phyloP scores from a whole-genome alignment of 805 yeast genomes.

The Wickerhamiella azyma region DNA sequence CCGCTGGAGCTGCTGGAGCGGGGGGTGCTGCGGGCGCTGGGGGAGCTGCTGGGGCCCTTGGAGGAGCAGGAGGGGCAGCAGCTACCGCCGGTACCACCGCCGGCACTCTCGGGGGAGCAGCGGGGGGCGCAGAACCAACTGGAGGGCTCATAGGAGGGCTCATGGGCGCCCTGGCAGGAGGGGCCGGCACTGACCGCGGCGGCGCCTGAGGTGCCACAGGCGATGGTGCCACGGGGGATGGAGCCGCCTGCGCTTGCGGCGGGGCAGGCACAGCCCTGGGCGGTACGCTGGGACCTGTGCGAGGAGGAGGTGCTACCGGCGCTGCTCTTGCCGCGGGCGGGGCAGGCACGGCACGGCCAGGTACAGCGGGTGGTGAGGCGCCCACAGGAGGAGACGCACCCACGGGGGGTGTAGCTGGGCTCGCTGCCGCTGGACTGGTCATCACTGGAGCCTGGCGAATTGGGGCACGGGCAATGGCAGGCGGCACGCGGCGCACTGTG shows the following conservation, averaged over 20 bases:
- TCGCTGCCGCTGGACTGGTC: neutral
- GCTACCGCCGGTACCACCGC: constrained; percentile 11
- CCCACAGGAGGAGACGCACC: neutral
- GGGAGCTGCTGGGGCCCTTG: constrained; percentile 15
- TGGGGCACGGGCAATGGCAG: neutral
- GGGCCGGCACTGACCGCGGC: neutral
- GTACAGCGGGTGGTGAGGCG: neutral
- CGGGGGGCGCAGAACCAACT: neutral
- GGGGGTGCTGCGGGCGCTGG: constrained; percentile 19
- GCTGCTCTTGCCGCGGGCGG: neutral
- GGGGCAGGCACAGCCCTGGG: neutral
- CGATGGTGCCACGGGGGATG: neutral
- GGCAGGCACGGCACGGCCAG: neutral
- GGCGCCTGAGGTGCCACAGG: neutral
- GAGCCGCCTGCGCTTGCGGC: neutral
- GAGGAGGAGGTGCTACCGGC: neutral
- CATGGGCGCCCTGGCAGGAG: neutral
- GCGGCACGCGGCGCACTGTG: neutral
- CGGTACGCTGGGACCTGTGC: neutral
- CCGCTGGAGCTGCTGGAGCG: constrained; percentile 22
- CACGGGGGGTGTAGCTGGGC: neutral
- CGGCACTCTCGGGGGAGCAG: constrained; percentile 7
- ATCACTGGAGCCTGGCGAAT: neutral
- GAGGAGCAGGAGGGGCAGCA: constrained; percentile 1
- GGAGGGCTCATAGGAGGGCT: neutral